Evolutionary conservation across 306 rosid genomes (phyloP).

Genomic region (Clitoria ternatea): DNA sequence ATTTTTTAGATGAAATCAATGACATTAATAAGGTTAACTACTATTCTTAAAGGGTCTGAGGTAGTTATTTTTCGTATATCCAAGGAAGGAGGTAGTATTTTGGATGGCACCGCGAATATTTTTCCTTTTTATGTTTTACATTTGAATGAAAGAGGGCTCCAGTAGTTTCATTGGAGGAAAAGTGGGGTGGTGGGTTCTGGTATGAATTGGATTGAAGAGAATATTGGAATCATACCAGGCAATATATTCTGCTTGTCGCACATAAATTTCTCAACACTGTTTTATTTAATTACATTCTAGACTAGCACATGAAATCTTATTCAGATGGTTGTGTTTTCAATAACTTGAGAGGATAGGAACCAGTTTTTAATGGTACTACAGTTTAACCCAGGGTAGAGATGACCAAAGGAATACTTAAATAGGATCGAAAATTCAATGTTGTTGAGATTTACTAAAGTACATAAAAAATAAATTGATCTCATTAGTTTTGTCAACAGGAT

Average conservation of each 20-base stretch:
- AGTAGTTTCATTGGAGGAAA: background rate
- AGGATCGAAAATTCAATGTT: background rate
- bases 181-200: background rate
- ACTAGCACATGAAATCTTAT: background rate
- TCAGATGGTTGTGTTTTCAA: background rate
- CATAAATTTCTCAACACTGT: background rate
- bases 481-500: background rate
- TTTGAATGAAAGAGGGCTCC: background rate
- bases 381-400: background rate
- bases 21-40: too few species aligned
- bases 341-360: background rate
- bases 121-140: background rate
- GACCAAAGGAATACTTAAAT: background rate
- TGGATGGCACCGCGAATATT: background rate
- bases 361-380: background rate
- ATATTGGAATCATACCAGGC: background rate
- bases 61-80: too few species aligned
- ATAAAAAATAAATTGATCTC: background rate
- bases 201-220: background rate
- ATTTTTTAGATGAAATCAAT: too few species aligned
- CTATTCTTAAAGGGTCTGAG: too few species aligned
- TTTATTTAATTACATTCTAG: background rate
- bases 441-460: background rate
- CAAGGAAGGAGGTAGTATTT: too few species aligned
- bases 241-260: background rate